Percentiles rank a stretch among this genome's conserved stretches.
phyloP scores from a whole-genome alignment of 805 yeast species.

The Metschnikowia aberdeeniae region DNA sequence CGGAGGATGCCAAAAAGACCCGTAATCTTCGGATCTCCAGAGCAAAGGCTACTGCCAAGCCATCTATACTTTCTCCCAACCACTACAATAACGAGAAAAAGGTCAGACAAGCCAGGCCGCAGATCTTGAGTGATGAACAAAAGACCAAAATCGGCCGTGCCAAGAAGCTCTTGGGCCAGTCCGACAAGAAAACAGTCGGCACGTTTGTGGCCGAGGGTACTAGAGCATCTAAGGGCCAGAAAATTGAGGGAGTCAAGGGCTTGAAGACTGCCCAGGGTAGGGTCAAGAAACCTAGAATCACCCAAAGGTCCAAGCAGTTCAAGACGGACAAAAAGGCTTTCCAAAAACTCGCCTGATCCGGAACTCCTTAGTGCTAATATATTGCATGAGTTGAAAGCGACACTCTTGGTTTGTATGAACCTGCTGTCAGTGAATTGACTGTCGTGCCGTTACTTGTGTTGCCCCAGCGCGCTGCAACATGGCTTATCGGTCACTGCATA shows the following conservation, averaged over 20 bases:
- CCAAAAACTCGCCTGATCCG: constrained; percentile 11
- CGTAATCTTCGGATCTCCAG: constrained; percentile 77
- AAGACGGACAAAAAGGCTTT: constrained; percentile 35
- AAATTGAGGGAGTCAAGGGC: constrained; percentile 57
- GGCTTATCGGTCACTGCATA: constrained; percentile 3
- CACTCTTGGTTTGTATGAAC: too few relatives aligned
- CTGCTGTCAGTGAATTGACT: too few relatives aligned
- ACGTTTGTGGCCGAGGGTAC: constrained; percentile 63
- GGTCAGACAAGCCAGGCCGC: constrained; percentile 19
- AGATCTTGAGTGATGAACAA: constrained; percentile 56
- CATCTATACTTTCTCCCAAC: constrained; percentile 42
- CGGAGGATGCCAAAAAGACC: constrained; percentile 27
- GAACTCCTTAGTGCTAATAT: too few relatives aligned
- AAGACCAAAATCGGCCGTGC: constrained; percentile 81
- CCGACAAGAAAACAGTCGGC: constrained; percentile 72
- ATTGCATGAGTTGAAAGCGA: too few relatives aligned
- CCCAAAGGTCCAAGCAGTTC: constrained; percentile 51
- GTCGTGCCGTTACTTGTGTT: background rate
- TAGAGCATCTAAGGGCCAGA: constrained; percentile 69
- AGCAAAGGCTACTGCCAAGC: constrained; percentile 39
- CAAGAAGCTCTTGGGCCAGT: constrained; percentile 66
- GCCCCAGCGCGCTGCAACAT: background rate
- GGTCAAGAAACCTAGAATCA: constrained; percentile 55
- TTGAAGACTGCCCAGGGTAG: constrained; percentile 41
- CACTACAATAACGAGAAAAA: constrained; percentile 34